Evolutionary conservation across 2,329 filamentous ascomycete genomes (phyloP).

Genomic region (Alternaria rosae): DNA sequence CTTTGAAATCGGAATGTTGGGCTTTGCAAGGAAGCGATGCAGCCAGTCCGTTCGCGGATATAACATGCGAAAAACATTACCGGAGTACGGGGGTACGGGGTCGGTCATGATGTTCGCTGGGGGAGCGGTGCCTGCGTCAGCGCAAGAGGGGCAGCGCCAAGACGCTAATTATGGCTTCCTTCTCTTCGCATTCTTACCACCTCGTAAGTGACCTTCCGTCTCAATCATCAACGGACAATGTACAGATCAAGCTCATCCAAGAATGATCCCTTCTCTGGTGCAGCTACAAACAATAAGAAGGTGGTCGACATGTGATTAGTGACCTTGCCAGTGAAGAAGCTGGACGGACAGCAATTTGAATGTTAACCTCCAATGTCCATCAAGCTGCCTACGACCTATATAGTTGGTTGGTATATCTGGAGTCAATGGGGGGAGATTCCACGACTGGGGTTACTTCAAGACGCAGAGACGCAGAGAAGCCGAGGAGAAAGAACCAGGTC

Average conservation of each 20-base stretch:
- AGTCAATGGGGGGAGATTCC: background rate
- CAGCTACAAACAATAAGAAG: background rate
- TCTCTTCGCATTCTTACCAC: background rate
- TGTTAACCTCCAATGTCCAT: background rate
- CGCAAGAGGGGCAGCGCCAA: background rate
- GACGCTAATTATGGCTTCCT: background rate
- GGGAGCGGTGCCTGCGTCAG: background rate
- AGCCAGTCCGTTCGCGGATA: background rate
- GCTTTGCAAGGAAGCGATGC: background rate
- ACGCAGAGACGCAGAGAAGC: background rate
- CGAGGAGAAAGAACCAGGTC: background rate
- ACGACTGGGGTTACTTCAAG: background rate
- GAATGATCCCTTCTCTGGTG: background rate
- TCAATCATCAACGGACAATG: background rate
- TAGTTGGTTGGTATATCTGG: background rate
- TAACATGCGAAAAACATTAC: background rate
- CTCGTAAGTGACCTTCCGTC: background rate
- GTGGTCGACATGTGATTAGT: background rate
- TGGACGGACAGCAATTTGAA: background rate
- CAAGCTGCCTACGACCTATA: background rate
- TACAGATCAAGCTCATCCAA: background rate
- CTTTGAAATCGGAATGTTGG: background rate
- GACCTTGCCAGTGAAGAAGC: background rate
- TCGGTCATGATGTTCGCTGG: background rate
- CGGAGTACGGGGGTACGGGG: background rate